Evolutionary conservation across 2,329 filamentous ascomycete genomes (phyloP).

Genomic region (Ophiostoma sp.): DNA sequence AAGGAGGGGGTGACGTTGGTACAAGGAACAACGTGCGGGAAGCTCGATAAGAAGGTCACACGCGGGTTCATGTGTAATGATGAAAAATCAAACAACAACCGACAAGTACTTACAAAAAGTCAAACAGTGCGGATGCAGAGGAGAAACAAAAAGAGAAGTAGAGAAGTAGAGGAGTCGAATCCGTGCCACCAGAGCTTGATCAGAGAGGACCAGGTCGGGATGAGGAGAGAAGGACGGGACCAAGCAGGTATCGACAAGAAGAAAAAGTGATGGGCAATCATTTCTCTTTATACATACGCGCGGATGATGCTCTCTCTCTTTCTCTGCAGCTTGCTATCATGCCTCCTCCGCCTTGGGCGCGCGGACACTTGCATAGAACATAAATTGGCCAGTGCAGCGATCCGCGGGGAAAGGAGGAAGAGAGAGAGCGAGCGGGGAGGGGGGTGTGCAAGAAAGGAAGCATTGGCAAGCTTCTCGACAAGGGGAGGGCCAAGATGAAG

Average conservation of each 20-base stretch:
- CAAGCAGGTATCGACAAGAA: not conserved
- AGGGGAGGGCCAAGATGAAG: not conserved
- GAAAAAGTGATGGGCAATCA: not conserved
- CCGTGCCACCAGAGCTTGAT: not conserved
- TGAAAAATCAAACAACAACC: not conserved
- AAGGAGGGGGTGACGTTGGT: not conserved
- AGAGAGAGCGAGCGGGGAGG: not conserved
- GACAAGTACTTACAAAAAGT: not conserved
- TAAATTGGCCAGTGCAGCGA: constrained; percentile 10
- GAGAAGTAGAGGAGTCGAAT: not conserved
- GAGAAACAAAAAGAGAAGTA: not conserved
- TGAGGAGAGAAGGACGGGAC: not conserved
- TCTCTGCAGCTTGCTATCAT: not conserved
- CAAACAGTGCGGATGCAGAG: constrained; percentile 1
- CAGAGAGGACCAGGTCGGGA: not conserved
- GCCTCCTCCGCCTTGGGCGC: not conserved
- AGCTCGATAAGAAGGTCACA: not conserved
- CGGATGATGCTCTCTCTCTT: not conserved
- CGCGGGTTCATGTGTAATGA: not conserved
- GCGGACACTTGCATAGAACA: constrained; percentile 12
- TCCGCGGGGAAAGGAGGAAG: constrained; percentile 11
- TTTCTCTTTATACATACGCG: constrained; percentile 10
- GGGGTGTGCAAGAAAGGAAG: not conserved
- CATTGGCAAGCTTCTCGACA: not conserved
- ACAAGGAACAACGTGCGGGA: not conserved